phyloP scores from a whole-genome alignment of 73 alveolate species.

The Tetrahymena thermophila region DNA sequence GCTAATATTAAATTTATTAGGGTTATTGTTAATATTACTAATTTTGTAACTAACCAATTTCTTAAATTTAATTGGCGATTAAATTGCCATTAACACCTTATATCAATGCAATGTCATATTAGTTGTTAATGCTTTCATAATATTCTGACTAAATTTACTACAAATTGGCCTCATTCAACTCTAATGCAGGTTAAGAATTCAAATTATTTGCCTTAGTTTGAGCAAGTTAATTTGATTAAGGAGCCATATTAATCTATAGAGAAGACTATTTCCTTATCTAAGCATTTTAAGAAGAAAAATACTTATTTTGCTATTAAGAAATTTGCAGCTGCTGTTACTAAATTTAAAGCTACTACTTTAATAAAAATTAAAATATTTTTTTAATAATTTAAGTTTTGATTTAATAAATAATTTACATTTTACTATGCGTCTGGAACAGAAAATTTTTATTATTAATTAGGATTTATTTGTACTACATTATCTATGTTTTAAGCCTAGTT shows the following conservation, averaged over 20 bases:
- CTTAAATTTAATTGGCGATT: not conserved
- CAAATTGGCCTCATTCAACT: not conserved
- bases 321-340: not conserved
- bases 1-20: not conserved
- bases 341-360: not conserved
- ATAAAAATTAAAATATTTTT: too few species aligned
- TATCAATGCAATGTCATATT: not conserved
- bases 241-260: not conserved
- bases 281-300: not conserved
- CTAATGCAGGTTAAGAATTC: not conserved
- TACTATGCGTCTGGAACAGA: not conserved
- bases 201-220: not conserved
- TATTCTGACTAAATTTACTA: not conserved
- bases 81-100: too few species aligned
- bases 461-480: not conserved
- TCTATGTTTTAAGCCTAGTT: not conserved
- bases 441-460: not conserved
- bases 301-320: not conserved
- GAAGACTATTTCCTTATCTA: not conserved
- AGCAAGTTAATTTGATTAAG: not conserved
- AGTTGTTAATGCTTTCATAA: not conserved
- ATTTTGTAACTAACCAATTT: too few species aligned
- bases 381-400: too few species aligned
- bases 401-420: not conserved
- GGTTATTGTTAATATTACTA: not conserved